These are phyloP conservation scores for Ceriops zippeliana DNA, from an alignment of 345 rosid genomes.

Conservation along the genomic window DNA sequence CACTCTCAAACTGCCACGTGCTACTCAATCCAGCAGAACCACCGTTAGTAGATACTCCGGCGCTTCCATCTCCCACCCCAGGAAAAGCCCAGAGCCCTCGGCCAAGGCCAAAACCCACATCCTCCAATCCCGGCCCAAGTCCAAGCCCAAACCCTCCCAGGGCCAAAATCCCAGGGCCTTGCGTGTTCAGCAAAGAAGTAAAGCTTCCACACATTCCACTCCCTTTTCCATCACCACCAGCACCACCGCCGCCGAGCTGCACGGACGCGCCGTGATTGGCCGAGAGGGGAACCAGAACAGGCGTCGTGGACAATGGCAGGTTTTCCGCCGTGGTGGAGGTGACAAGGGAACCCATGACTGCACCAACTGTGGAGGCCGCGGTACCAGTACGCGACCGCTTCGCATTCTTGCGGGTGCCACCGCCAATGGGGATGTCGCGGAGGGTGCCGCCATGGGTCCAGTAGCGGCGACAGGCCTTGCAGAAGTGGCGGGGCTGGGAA, in stretches of 20 bases:
- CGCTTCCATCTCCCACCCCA: conserved; percentile 41
- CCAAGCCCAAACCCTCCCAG: conserved; percentile 79
- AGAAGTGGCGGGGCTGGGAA: conserved; percentile 99
- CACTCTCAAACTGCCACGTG: conserved; percentile 81
- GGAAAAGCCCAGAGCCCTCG: conserved; percentile 77
- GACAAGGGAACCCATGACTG: conserved; percentile 4
- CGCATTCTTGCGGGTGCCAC: conserved; percentile 80
- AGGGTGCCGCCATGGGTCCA: conserved; percentile 98
- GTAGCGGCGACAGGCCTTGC: conserved; percentile 93
- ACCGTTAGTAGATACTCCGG: conserved; percentile 17
- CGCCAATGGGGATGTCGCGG: conserved; percentile 91
- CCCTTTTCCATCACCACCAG: conserved; percentile 32
- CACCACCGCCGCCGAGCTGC: conserved; percentile 19
- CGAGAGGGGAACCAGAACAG: conserved; percentile 49
- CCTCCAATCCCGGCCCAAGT: conserved; percentile 52
- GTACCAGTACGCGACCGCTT: conserved; percentile 64
- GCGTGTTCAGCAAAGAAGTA: conserved; percentile 64
- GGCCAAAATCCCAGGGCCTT: conserved; percentile 61
- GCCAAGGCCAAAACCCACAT: conserved; percentile 62
- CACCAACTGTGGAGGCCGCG: conserved; percentile 1
- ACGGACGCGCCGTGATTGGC: conserved; percentile 29
- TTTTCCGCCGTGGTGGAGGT: conserved; percentile 12
- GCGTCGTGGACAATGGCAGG: conserved; percentile 44
- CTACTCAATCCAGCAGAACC: conserved; percentile 37
- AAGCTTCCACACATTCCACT: conserved; percentile 40